phyloP scores from a whole-genome alignment of 768 basidiomycete genomes.

The Pulveroboletus ravenelii region DNA sequence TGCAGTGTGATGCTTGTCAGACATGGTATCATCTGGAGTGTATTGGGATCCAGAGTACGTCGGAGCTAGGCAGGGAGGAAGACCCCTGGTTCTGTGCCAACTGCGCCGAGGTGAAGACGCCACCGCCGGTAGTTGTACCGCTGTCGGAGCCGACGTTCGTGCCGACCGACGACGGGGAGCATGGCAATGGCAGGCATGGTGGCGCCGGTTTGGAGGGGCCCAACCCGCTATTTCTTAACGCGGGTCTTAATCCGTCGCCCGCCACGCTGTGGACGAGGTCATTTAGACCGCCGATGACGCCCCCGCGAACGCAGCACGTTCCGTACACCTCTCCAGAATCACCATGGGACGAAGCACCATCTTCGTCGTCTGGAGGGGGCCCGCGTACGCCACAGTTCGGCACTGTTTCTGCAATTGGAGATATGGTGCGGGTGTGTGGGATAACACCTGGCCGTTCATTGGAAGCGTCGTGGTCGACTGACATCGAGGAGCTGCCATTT shows the following conservation, averaged over 20 bases:
- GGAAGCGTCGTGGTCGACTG: slow-evolving; percentile 22
- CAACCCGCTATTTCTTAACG: slow-evolving; percentile 59
- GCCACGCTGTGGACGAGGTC: slow-evolving; percentile 43
- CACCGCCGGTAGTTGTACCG: slow-evolving; percentile 32
- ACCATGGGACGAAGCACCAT: slow-evolving; percentile 41
- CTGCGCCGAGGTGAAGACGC: slow-evolving; percentile 44
- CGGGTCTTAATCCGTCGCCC: slow-evolving; percentile 51
- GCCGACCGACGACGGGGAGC: slow-evolving; percentile 50
- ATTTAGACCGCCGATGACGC: slow-evolving; percentile 43
- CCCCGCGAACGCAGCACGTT: slow-evolving; percentile 32
- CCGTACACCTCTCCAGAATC: slow-evolving; percentile 33
- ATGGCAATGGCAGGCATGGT: neutral
- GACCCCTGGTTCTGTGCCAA: slow-evolving; percentile 73
- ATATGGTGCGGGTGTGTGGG: slow-evolving; percentile 37
- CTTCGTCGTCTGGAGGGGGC: slow-evolving; percentile 44
- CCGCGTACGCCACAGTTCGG: slow-evolving; percentile 52
- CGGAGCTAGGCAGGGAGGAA: slow-evolving; percentile 69
- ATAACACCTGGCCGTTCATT: slow-evolving; percentile 35
- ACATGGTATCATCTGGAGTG: slow-evolving; percentile 82
- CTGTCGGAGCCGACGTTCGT: slow-evolving; percentile 63
- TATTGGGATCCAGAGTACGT: slow-evolving; percentile 61
- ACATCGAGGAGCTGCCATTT: slow-evolving; percentile 54
- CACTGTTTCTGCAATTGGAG: slow-evolving; percentile 27
- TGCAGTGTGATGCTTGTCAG: slow-evolving; percentile 77
- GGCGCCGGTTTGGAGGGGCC: slow-evolving; percentile 33